Evolutionary conservation across 805 yeast species (phyloP).

Genomic region (Metahyphopichia silvanorum): DNA sequence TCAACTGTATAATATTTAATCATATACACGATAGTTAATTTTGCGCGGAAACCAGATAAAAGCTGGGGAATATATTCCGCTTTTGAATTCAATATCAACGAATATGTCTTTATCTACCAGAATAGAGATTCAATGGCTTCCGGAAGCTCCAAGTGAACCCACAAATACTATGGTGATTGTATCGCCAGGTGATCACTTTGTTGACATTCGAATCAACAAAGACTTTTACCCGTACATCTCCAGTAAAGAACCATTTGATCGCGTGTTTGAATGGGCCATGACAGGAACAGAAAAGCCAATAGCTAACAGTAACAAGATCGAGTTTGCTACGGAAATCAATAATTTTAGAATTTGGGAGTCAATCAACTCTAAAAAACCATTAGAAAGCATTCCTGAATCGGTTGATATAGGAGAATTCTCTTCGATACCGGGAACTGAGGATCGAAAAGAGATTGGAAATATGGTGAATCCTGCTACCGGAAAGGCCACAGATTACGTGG

Average conservation of each 20-base stretch:
- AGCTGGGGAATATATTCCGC: too few relatives aligned
- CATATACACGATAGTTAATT: too few relatives aligned
- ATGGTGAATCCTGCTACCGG: constrained; percentile 48
- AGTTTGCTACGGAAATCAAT: constrained; percentile 43
- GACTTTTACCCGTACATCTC: constrained; percentile 11
- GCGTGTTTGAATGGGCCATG: constrained; percentile 55
- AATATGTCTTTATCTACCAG: constrained; percentile 42
- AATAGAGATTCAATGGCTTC: constrained; percentile 52
- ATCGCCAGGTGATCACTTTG: constrained; percentile 42
- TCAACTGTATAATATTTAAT: too few relatives aligned
- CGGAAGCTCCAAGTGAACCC: constrained; percentile 36
- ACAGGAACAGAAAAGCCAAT: constrained; percentile 46
- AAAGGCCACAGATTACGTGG: constrained; percentile 42
- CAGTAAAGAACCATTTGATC: constrained; percentile 12
- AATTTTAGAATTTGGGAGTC: constrained; percentile 32
- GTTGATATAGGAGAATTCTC: constrained; percentile 49
- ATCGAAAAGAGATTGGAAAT: constrained; percentile 47
- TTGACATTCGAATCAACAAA: constrained; percentile 39
- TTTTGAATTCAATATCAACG: too few relatives aligned
- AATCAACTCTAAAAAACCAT: constrained; percentile 25
- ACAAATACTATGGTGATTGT: constrained; percentile 49
- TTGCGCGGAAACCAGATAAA: too few relatives aligned
- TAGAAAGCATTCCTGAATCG: constrained; percentile 20
- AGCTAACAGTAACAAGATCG: constrained; percentile 30
- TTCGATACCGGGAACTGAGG: constrained; percentile 30